Evolutionary conservation across 768 basidiomycete species (phyloP).

Genomic region (Mycena leptocephala): DNA sequence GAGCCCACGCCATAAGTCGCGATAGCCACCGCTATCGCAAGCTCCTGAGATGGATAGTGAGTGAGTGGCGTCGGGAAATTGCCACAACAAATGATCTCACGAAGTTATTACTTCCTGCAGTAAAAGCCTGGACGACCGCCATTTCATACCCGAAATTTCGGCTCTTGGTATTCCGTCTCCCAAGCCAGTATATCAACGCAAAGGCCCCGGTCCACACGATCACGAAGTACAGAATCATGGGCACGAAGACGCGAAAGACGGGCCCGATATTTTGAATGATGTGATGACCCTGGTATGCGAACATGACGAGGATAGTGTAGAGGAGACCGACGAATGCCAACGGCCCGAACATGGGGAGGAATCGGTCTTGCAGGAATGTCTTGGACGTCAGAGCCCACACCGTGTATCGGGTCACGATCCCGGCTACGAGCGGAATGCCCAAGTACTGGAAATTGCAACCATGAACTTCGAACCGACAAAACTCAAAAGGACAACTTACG

Average conservation of each 20-base stretch:
- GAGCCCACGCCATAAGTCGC: conserved; percentile 85
- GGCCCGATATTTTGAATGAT: conserved; percentile 83
- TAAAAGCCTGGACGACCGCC: conserved; percentile 86
- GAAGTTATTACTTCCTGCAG: conserved; percentile 86
- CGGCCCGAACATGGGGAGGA: conserved; percentile 81
- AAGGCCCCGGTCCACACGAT: conserved; percentile 85
- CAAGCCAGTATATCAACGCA: conserved; percentile 65
- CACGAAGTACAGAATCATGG: conserved; percentile 84
- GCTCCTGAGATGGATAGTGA: conserved; percentile 62
- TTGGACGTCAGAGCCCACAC: conserved; percentile 64
- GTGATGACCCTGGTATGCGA: conserved; percentile 78
- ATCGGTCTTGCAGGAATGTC: conserved; percentile 67
- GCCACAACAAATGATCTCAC: conserved; percentile 52
- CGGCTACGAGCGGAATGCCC: conserved; percentile 85
- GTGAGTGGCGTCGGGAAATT: background rate
- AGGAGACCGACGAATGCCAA: conserved; percentile 83
- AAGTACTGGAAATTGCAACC: conserved; percentile 50
- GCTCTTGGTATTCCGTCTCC: conserved; percentile 40
- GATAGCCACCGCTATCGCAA: conserved; percentile 88
- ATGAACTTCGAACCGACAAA: background rate
- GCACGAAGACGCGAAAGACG: conserved; percentile 88
- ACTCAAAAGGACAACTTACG: conserved; percentile 58
- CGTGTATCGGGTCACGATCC: conserved; percentile 76
- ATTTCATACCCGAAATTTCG: conserved; percentile 69
- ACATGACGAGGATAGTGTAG: conserved; percentile 86